Base-by-base conservation (phyloP, 2,329 filamentous ascomycete species). In the Fusarium sp. region DNA sequence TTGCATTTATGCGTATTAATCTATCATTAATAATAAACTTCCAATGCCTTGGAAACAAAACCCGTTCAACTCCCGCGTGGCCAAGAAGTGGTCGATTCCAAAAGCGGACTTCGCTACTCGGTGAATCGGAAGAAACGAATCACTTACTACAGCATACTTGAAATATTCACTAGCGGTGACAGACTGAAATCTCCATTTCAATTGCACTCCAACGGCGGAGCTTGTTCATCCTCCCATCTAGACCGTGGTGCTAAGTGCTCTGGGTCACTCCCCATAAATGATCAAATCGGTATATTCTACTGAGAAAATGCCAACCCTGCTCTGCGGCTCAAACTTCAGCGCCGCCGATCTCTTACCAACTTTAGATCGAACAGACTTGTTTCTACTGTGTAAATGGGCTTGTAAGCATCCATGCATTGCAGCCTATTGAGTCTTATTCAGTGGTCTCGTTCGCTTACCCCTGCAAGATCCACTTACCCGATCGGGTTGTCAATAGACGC, bases 401-500 rank as follows among this genome's bases (percentile, higher is more conserved):
- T 56, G 38, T 35, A 44, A 46, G 25, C 23, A 38, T 28, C 23
- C 23, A 28, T 30, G 33, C 16, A 37, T n/a, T 40, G 23, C 35
- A 37, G 49, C 37, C 32, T 40, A 46, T 44, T 57, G 32, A 32
- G 33, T 30, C 21, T 42, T 53, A 63, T 33, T 62, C 33, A 42
- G 37, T 44, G 25, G 32, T 28, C 47, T 69, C 53, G 50, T 43
- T 69, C 60, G 47, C 37, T 21, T 35, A 52, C 64, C 68, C 72
- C 64, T 62, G 57, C 50, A 38, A 13, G 7, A 10, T 37, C 44
- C 40, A 61, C 67, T 72, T 71, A 57, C 79, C 80, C 67, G 67
- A 81, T 82, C 69, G 80, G 81, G 74, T 38, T 66, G 47, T 81
- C 78, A 82, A 82, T 82, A 82, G 79, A 78, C 66, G 67, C 66